A percentile compares a stretch with the other conserved stretches of the same genome.
phyloP scores from a whole-genome alignment of 2,329 filamentous ascomycete genomes.

The Sporothrix dimorphospora region DNA sequence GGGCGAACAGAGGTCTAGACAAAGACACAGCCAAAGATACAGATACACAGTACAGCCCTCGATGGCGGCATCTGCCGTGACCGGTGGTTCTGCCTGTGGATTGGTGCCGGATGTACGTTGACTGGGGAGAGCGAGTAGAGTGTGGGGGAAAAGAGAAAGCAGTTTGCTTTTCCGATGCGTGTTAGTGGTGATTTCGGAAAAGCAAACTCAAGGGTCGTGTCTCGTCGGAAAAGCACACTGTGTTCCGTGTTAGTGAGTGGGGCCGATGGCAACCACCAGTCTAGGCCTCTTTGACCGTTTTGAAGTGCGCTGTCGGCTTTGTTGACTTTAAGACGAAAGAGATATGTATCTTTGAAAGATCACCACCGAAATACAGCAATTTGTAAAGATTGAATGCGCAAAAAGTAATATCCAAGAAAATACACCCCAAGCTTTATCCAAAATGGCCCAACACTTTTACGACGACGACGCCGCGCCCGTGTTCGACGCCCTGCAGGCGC shows the following conservation, averaged over 20 bases:
- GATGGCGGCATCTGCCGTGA: not conserved
- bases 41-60: not conserved
- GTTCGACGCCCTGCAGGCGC: not conserved
- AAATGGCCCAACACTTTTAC: conserved; percentile 17
- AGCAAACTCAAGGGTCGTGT: not conserved
- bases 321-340: conserved; percentile 1
- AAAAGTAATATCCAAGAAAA: not conserved
- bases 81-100: not conserved
- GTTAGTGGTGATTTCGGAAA: conserved; percentile 19
- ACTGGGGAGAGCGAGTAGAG: not conserved
- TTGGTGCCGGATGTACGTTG: not conserved
- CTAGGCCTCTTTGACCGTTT: not conserved
- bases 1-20: too few species aligned
- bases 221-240: conserved; percentile 1
- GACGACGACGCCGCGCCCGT: conserved; percentile 4
- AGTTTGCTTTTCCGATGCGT: conserved; percentile 6
- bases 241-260: not conserved
- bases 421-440: not conserved
- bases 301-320: not conserved
- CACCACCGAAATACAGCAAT: not conserved
- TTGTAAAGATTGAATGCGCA: not conserved
- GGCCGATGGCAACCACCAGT: not conserved
- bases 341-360: not conserved
- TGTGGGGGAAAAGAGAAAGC: not conserved
- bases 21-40: not conserved